Percentiles rank a stretch among this genome's conserved stretches.
phyloP scores from a whole-genome alignment of 192 early-diverging fungal species.

The Coemansia sp. region DNA sequence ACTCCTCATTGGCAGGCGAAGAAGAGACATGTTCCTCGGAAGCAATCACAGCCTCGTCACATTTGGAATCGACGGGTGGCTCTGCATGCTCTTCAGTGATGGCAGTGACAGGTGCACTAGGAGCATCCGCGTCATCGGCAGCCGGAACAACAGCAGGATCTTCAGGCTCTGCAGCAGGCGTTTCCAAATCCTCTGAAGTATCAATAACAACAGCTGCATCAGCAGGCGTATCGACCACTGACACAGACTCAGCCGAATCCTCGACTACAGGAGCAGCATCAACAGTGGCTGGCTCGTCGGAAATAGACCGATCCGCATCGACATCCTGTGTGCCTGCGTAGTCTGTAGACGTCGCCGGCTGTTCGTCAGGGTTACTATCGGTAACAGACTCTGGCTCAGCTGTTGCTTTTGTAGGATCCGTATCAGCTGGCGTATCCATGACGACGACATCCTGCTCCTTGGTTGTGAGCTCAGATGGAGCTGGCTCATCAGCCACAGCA shows the following conservation, averaged over 20 bases:
- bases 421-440: not conserved
- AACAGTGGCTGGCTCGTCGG: not conserved
- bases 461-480: not conserved
- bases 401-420: not conserved
- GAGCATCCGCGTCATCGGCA: not conserved
- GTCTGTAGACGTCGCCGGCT: not conserved
- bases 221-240: not conserved
- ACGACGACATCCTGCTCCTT: not conserved
- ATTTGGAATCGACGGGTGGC: not conserved
- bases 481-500: not conserved
- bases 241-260: not conserved
- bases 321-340: not conserved
- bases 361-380: not conserved
- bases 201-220: no score
- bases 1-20: conserved; percentile 1
- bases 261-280: not conserved
- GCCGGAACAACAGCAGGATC: not conserved
- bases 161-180: not conserved
- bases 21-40: not conserved
- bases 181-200: not conserved
- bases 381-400: not conserved
- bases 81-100: not conserved
- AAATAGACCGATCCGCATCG: not conserved
- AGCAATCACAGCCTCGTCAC: not conserved
- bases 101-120: no score